Evolutionary conservation across 176 grass and related monocot genomes (phyloP).

Genomic region (Oryza coarctata): DNA sequence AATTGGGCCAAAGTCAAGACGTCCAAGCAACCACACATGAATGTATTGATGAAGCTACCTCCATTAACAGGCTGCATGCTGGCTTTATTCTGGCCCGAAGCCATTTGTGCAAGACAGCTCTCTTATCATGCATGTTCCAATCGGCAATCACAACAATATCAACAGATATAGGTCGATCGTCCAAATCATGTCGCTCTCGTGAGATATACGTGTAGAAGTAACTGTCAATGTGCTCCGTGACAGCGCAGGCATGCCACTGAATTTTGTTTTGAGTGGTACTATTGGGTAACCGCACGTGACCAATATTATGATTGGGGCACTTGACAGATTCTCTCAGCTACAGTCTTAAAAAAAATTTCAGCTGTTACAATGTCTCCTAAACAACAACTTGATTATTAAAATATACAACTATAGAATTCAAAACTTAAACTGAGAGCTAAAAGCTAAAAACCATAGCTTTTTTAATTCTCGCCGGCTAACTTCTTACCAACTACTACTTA

Average conservation of each 20-base stretch:
- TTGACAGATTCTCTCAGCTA: no score
- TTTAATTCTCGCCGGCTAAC: no score
- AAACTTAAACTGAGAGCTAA: no score
- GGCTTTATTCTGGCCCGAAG: background rate
- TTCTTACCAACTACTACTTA: no score
- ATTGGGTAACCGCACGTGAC: background rate
- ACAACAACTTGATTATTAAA: no score
- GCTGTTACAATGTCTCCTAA: no score
- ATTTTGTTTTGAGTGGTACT: background rate
- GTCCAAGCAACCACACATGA: constrained; percentile 8
- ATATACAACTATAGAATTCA: no score
- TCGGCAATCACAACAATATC: background rate
- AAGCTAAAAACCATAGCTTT: no score
- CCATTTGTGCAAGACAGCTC: constrained; percentile 10
- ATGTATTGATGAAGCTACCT: background rate
- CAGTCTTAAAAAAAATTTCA: no score
- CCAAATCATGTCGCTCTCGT: background rate
- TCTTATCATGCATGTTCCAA: background rate
- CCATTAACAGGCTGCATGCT: background rate
- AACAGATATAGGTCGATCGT: no score
- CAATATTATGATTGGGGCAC: no score
- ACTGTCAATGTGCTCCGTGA: background rate
- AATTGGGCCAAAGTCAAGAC: background rate
- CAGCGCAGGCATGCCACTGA: background rate
- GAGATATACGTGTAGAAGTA: background rate